phyloP scores from a whole-genome alignment of 805 yeast species.

The Teunomyces panamensis region DNA sequence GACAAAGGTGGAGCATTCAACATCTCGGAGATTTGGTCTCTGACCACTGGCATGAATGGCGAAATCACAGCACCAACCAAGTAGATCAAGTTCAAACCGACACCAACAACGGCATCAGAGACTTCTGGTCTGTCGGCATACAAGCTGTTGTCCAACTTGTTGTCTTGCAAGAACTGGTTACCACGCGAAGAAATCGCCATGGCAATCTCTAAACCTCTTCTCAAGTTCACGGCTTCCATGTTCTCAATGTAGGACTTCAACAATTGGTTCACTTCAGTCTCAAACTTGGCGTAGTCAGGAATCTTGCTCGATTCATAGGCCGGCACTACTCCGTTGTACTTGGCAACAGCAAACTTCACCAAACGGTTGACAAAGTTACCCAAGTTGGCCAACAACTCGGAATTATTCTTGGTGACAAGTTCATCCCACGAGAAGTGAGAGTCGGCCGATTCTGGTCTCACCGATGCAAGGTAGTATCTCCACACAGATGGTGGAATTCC shows the following conservation, averaged over 20 bases:
- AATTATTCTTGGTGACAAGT: constrained; percentile 89
- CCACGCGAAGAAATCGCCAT: constrained; percentile 92
- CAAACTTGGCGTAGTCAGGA: constrained; percentile 45
- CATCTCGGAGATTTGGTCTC: constrained; percentile 67
- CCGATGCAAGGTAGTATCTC: constrained; percentile 92
- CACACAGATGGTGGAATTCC: constrained; percentile 91
- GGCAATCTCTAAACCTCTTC: constrained; percentile 88
- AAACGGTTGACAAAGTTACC: constrained; percentile 97
- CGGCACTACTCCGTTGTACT: constrained; percentile 90
- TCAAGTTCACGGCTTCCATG: constrained; percentile 76
- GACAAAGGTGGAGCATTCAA: constrained; percentile 77
- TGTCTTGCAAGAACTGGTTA: constrained; percentile 92
- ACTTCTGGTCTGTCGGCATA: constrained; percentile 72
- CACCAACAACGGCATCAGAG: constrained; percentile 89
- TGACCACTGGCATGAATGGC: constrained; percentile 90
- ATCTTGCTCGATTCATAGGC: constrained; percentile 47
- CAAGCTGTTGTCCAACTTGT: constrained; percentile 86
- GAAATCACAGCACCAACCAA: constrained; percentile 75
- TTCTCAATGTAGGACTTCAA: constrained; percentile 61
- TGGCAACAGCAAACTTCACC: constrained; percentile 84
- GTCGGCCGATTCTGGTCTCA: constrained; percentile 94
- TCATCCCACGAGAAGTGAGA: constrained; percentile 98
- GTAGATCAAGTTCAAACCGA: constrained; percentile 85
- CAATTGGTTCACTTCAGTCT: constrained; percentile 59
- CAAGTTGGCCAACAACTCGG: constrained; percentile 89